Conservation (phyloP, 805 yeast species). For the Candida khao-thaluensis region DNA sequence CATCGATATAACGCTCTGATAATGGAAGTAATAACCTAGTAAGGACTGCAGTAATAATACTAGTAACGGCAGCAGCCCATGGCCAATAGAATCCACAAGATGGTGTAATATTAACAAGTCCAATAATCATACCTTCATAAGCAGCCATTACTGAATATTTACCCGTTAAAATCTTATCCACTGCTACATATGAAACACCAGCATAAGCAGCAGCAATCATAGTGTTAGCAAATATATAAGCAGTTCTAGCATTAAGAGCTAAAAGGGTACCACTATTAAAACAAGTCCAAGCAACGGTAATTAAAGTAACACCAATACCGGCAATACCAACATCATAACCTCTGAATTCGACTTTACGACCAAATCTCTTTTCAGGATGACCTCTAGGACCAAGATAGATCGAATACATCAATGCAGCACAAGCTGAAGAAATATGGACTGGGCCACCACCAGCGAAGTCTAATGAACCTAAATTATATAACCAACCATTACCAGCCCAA, state of each 20-base stretch:
- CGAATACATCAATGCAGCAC: constrained; percentile 43
- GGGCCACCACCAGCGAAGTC: constrained; percentile 54
- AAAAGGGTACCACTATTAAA: constrained; percentile 48
- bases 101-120: constrained; percentile 48
- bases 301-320: constrained; percentile 44
- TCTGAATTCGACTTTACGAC: constrained; percentile 22
- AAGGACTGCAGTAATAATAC: constrained; percentile 35
- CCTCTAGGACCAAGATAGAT: constrained; percentile 43
- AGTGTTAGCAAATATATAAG: constrained; percentile 48
- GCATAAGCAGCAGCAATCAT: constrained; percentile 52
- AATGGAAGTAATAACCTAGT: constrained; percentile 36
- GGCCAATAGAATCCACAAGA: constrained; percentile 48
- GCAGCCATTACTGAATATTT: constrained; percentile 44
- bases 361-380: constrained; percentile 20
- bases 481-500: constrained; percentile 49
- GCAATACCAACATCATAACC: constrained; percentile 17
- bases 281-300: constrained; percentile 51
- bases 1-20: constrained; percentile 44
- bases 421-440: constrained; percentile 47
- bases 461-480: constrained; percentile 41
- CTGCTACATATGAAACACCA: constrained; percentile 40
- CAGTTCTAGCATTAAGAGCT: constrained; percentile 41
- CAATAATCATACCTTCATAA: constrained; percentile 47
- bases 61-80: constrained; percentile 46
- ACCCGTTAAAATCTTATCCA: constrained; percentile 42